Evolutionary conservation across 148 eudicot species (phyloP).

Genomic region (Chenopodium quinoa): DNA sequence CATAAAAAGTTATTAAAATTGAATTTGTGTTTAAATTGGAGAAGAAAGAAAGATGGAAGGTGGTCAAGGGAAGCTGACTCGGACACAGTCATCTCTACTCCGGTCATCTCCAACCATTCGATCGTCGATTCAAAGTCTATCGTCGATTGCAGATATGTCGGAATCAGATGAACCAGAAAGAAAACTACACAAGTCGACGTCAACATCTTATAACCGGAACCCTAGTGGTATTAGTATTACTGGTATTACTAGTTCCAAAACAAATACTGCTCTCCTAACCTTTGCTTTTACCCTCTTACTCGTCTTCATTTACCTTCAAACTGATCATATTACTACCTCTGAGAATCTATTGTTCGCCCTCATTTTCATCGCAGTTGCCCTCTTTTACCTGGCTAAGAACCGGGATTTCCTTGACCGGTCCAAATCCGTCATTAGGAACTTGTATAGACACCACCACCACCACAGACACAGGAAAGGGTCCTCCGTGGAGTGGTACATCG

Average conservation of each 20-base stretch:
- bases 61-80: constrained; percentile 58
- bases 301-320: constrained; percentile 33
- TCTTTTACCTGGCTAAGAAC: constrained; percentile 50
- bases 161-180: background rate
- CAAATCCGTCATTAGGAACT: constrained; percentile 18
- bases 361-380: constrained; percentile 49
- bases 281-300: constrained; percentile 33
- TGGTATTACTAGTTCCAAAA: background rate
- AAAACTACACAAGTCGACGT: background rate
- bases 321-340: constrained; percentile 47
- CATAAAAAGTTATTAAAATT: too few relatives aligned
- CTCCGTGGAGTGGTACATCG: constrained; percentile 79
- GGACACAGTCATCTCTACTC: constrained; percentile 78
- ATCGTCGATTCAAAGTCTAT: constrained; percentile 69
- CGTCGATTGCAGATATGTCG: constrained; percentile 28
- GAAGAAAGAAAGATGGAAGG: constrained; percentile 43
- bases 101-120: constrained; percentile 82
- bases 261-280: background rate
- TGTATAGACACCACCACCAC: constrained; percentile 19
- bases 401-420: constrained; percentile 29
- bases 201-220: background rate
- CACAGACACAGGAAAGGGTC: constrained; percentile 13
- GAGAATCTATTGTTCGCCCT: constrained; percentile 59
- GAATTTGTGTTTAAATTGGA: background rate
- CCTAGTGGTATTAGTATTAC: background rate